These are phyloP conservation scores for Fusarium transvaalense DNA, from an alignment of 2,329 filamentous ascomycete species.

Conservation along the genomic window DNA sequence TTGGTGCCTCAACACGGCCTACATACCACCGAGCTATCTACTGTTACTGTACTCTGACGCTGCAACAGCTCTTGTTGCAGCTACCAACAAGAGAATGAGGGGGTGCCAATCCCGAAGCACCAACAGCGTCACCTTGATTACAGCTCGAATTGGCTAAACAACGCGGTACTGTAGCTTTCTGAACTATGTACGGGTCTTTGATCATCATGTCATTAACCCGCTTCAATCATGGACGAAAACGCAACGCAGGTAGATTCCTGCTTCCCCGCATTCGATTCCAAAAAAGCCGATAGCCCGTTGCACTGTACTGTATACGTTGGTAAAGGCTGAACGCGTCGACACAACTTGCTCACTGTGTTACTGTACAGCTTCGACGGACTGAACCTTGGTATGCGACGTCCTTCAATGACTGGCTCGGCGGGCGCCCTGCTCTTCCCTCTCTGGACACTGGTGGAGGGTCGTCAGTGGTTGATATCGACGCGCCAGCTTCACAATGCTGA, in stretches of 20 bases:
- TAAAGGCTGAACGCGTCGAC: constrained; percentile 22
- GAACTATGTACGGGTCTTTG: constrained; percentile 12
- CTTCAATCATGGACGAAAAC: constrained; percentile 15
- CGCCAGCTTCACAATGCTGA: constrained; percentile 32
- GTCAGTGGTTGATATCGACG: constrained; percentile 48
- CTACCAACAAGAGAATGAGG: constrained; percentile 10
- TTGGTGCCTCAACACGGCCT: background rate
- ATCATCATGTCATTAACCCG: constrained; percentile 29
- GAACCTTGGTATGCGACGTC: constrained; percentile 44
- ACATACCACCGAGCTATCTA: background rate
- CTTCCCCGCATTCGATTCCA: constrained; percentile 32
- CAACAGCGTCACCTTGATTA: constrained; percentile 34
- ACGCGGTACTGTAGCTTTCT: background rate
- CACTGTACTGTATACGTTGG: background rate
- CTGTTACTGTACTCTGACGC: background rate
- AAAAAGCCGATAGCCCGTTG: constrained; percentile 14
- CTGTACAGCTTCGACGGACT: constrained; percentile 29
- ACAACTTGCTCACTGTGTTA: constrained; percentile 20
- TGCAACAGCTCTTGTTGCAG: constrained; percentile 5
- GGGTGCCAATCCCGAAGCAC: constrained; percentile 31
- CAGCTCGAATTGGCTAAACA: constrained; percentile 30
- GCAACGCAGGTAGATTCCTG: constrained; percentile 6
- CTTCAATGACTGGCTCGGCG: constrained; percentile 45
- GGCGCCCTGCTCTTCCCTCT: constrained; percentile 32
- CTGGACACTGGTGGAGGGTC: constrained; percentile 49